Percentiles rank a stretch among this genome's conserved stretches.
Conservation (phyloP, 73 alveolate species). For the Breviolum minutum region DNA sequence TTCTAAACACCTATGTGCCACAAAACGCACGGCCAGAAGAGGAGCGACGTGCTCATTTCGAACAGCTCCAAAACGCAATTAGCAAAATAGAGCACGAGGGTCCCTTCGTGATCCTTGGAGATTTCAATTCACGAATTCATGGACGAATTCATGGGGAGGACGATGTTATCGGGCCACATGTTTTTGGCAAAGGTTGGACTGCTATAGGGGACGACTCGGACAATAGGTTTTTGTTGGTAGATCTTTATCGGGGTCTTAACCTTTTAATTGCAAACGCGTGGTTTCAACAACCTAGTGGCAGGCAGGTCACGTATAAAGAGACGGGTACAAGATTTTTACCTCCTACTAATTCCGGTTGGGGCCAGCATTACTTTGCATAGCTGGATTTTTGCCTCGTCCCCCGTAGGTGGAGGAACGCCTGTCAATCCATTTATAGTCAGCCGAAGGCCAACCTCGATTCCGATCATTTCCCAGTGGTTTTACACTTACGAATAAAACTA, state of each 20-base stretch:
- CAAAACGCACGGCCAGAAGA: too few species aligned
- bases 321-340: neutral
- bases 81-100: neutral
- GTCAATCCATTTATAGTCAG: neutral
- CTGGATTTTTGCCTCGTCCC: neutral
- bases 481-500: neutral
- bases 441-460: slow-evolving; percentile 22
- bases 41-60: neutral
- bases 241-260: neutral
- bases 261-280: neutral
- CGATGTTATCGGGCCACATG: neutral
- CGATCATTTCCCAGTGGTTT: neutral
- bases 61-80: neutral
- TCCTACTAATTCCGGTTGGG: neutral
- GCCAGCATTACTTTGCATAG: neutral
- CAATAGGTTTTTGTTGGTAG: neutral
- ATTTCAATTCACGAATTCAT: neutral
- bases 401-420: neutral
- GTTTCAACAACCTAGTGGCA: neutral
- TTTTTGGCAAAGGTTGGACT: neutral
- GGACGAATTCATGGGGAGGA: neutral
- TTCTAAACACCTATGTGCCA: neutral
- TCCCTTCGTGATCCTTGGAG: neutral
- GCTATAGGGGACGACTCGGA: neutral
- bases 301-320: neutral